Conservation (phyloP, 305 asterid species). For the Ilex paraguariensis region DNA sequence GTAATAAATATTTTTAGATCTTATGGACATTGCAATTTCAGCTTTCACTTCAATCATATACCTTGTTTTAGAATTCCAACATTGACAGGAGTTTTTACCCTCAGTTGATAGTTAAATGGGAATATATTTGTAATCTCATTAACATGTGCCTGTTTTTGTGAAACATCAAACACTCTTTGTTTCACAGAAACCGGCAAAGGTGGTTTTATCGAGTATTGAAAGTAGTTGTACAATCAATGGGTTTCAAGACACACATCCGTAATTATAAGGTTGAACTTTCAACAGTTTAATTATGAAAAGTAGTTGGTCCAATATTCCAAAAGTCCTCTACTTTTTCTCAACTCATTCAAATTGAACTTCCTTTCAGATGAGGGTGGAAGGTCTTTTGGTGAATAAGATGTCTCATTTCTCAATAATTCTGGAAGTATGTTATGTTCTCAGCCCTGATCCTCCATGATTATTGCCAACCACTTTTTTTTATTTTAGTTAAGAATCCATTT, state of each 20-base stretch:
- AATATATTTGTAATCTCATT: too few relatives aligned
- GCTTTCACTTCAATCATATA: too few relatives aligned
- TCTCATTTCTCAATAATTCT: constrained; percentile 83
- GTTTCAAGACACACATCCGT: constrained; percentile 96
- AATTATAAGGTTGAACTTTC: constrained; percentile 66
- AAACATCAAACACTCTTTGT: constrained; percentile 87
- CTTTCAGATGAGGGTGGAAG: too few relatives aligned
- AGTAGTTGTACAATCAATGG: constrained; percentile 98
- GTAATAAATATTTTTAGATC: too few relatives aligned
- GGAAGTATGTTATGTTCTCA: constrained; percentile 66
- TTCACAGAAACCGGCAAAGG: constrained; percentile 88
- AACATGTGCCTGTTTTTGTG: constrained; percentile 5
- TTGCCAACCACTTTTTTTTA: constrained; percentile 6
- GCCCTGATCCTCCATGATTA: not conserved
- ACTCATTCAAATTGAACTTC: constrained; percentile 10
- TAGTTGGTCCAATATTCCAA: not conserved
- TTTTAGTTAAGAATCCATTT: constrained; percentile 6
- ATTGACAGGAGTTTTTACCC: too few relatives aligned
- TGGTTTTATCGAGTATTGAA: constrained; percentile 87
- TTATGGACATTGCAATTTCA: too few relatives aligned
- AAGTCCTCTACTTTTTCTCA: not conserved
- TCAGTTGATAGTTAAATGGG: too few relatives aligned
- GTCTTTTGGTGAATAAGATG: constrained; percentile 65
- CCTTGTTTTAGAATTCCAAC: too few relatives aligned
- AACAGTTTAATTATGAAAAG: too few relatives aligned